phyloP scores from a whole-genome alignment of 257 asterid genomes.

The Solanum piurae region DNA sequence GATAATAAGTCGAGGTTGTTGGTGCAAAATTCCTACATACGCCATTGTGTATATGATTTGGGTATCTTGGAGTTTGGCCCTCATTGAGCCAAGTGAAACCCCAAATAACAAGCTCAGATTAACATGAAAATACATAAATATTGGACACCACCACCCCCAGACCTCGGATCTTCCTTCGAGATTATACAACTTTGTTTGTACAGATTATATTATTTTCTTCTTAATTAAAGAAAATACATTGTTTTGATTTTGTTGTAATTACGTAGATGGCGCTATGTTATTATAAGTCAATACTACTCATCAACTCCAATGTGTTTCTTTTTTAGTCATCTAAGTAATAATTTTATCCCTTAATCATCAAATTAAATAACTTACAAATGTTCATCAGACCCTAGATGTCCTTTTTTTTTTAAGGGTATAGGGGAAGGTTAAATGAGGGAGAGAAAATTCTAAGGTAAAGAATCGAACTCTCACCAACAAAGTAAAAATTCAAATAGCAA shows the following conservation, averaged over 20 bases:
- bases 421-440: not conserved
- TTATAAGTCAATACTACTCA: constrained; percentile 24
- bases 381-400: not conserved
- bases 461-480: not conserved
- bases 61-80: constrained; percentile 28
- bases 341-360: constrained; percentile 13
- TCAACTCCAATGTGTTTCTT: constrained; percentile 20
- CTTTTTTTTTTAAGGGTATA: not conserved
- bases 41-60: not conserved
- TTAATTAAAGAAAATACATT: not conserved
- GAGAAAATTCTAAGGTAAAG: not conserved
- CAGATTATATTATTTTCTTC: not conserved
- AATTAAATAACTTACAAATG: constrained; percentile 8
- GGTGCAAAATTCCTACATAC: not conserved
- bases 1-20: not conserved
- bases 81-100: constrained; percentile 43
- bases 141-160: not conserved
- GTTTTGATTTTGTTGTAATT: not conserved
- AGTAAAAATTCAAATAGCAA: not conserved
- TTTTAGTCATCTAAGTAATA: not conserved
- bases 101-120: constrained; percentile 18
- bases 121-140: not conserved
- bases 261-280: constrained; percentile 1
- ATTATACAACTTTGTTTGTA: not conserved
- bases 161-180: constrained; percentile 12